phyloP scores from a whole-genome alignment of 2,329 filamentous ascomycete genomes.

The Hypoxylon sp. region DNA sequence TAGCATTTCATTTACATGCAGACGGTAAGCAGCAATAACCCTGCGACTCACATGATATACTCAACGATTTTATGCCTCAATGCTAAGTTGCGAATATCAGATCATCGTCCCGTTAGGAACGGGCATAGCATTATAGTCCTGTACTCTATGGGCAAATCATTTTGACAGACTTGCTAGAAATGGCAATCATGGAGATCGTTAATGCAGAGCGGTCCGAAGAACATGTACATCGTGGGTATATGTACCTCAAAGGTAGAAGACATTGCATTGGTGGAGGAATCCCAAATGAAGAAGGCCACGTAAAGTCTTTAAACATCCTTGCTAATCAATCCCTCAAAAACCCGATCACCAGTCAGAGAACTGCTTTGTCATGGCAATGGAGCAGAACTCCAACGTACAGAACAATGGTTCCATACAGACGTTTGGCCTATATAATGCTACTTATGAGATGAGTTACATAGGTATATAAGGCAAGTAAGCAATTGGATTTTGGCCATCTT shows the following conservation, averaged over 20 bases:
- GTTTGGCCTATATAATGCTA: too few species aligned
- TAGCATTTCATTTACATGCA: too few species aligned
- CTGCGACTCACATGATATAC: slow-evolving; percentile 11
- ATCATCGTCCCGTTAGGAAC: slow-evolving; percentile 7
- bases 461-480: too few species aligned
- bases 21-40: slow-evolving; percentile 12
- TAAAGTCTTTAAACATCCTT: slow-evolving; percentile 21
- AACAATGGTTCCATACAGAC: too few species aligned
- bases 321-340: slow-evolving; percentile 26
- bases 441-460: too few species aligned
- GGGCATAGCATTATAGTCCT: slow-evolving; percentile 1
- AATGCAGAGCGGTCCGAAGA: slow-evolving; percentile 19
- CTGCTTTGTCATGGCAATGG: slow-evolving; percentile 7
- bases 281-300: slow-evolving; percentile 30
- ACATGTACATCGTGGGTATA: slow-evolving; percentile 1
- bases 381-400: background rate
- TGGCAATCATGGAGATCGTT: slow-evolving; percentile 17
- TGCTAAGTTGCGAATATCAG: slow-evolving; percentile 11
- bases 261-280: slow-evolving; percentile 11
- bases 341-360: slow-evolving; percentile 18
- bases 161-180: slow-evolving; percentile 18
- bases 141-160: background rate
- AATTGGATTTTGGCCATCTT: slow-evolving; percentile 11
- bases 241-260: slow-evolving; percentile 1
- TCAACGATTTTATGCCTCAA: slow-evolving; percentile 17